Conservation (phyloP, 73 alveolate genomes). For the Breviolum minutum region DNA sequence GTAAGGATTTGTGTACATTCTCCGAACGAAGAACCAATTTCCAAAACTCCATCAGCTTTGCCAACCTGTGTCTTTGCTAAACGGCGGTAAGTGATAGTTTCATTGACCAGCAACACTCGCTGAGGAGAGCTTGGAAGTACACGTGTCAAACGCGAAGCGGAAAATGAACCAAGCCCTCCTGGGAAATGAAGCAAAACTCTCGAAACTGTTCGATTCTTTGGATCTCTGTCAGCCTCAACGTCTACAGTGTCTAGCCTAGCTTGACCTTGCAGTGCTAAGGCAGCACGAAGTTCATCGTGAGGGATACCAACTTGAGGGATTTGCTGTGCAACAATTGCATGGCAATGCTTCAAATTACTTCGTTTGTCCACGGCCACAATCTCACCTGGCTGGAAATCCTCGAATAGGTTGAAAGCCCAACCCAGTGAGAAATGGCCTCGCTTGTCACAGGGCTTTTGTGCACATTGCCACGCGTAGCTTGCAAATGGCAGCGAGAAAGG, state of each 20-base stretch:
- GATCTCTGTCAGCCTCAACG: neutral
- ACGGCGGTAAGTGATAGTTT: slow-evolving; percentile 43
- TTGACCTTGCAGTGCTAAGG: neutral
- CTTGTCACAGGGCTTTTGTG: slow-evolving; percentile 21
- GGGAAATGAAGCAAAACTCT: neutral
- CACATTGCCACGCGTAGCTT: slow-evolving; percentile 43
- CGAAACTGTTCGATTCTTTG: neutral
- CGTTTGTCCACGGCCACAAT: slow-evolving; percentile 53
- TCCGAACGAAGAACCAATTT: slow-evolving; percentile 57
- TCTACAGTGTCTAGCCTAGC: neutral
- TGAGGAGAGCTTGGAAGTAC: slow-evolving; percentile 28
- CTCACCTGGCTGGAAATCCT: slow-evolving; percentile 14
- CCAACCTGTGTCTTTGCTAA: slow-evolving; percentile 73
- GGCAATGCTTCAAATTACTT: slow-evolving; percentile 42
- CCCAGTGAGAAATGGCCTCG: slow-evolving; percentile 7
- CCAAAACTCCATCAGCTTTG: slow-evolving; percentile 58
- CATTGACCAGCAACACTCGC: slow-evolving; percentile 45
- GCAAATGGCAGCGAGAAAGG: slow-evolving; percentile 6
- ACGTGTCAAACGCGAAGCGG: slow-evolving; percentile 32
- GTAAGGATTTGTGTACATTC: slow-evolving; percentile 56
- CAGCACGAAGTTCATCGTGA: slow-evolving; percentile 6
- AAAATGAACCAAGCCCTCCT: neutral
- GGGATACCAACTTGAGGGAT: too few species aligned
- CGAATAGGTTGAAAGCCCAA: slow-evolving; percentile 1
- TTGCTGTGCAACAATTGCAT: neutral